phyloP scores from a whole-genome alignment of 495 filamentous ascomycete genomes.

The Lepidopterella palustris region DNA sequence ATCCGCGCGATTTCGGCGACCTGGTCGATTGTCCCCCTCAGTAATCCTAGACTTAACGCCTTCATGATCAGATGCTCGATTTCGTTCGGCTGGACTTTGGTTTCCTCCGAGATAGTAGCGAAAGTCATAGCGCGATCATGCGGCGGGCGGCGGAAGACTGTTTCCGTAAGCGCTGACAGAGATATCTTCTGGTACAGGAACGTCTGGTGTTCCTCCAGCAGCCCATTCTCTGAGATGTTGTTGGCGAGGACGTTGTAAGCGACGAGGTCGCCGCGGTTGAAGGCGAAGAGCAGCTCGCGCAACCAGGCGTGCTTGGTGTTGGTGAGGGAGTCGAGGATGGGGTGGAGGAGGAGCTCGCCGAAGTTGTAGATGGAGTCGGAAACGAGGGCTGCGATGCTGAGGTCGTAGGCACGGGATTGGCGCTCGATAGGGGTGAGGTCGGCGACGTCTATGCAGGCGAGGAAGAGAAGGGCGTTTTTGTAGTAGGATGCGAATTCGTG shows the following conservation, averaged over 20 bases:
- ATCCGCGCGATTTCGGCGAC: constrained; percentile 90
- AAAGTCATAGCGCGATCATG: constrained; percentile 95
- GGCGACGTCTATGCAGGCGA: constrained; percentile 85
- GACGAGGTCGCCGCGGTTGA: constrained; percentile 89
- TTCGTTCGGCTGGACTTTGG: constrained; percentile 80
- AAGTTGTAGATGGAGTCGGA: constrained; percentile 98
- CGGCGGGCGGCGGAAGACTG: constrained; percentile 90
- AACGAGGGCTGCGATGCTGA: constrained; percentile 84
- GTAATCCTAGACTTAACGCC: constrained; percentile 83
- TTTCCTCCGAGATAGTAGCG: constrained; percentile 77
- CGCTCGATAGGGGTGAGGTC: constrained; percentile 66
- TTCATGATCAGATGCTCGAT: constrained; percentile 99
- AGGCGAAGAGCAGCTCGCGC: constrained; percentile 87
- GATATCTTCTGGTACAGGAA: constrained; percentile 98
- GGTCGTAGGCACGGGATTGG: constrained; percentile 78
- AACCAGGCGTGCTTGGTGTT: constrained; percentile 70
- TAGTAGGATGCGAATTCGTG: constrained; percentile 92
- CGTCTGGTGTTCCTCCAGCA: constrained; percentile 69
- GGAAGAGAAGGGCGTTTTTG: constrained; percentile 94
- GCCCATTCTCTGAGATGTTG: constrained; percentile 66
- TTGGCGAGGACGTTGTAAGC: constrained; percentile 75
- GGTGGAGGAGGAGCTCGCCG: constrained; percentile 94
- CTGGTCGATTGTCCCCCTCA: constrained; percentile 92
- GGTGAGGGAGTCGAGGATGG: constrained; percentile 79
- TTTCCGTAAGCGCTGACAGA: constrained; percentile 87